Evolutionary conservation across 768 basidiomycete species (phyloP).

Genomic region (Chalciporus sphaerocephalus): DNA sequence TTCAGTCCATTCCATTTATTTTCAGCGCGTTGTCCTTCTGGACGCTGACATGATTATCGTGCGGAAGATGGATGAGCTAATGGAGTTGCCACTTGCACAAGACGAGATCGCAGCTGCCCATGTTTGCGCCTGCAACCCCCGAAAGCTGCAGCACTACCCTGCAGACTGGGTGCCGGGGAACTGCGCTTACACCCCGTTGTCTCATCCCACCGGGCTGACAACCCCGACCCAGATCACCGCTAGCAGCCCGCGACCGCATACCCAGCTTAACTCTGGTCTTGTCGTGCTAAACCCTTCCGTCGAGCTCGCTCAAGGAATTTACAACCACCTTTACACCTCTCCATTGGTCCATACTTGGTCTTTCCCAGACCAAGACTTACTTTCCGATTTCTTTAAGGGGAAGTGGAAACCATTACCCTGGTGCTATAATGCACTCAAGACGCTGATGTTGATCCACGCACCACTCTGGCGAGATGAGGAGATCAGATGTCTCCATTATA

Average conservation of each 20-base stretch:
- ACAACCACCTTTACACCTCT: slow-evolving; percentile 40
- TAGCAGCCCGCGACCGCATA: slow-evolving; percentile 64
- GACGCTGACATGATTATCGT: slow-evolving; percentile 87
- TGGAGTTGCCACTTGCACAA: slow-evolving; percentile 46
- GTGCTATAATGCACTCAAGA: slow-evolving; percentile 91
- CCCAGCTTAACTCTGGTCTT: slow-evolving; percentile 86
- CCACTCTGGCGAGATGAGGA: slow-evolving; percentile 81
- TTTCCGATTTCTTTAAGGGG: slow-evolving; percentile 74
- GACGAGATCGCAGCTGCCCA: slow-evolving; percentile 86
- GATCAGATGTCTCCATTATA: slow-evolving; percentile 84
- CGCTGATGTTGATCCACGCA: slow-evolving; percentile 68
- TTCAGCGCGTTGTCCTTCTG: slow-evolving; percentile 70
- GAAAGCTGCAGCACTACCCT: slow-evolving; percentile 80
- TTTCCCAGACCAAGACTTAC: slow-evolving; percentile 94
- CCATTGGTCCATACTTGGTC: slow-evolving; percentile 49
- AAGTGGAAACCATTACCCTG: slow-evolving; percentile 78
- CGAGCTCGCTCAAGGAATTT: slow-evolving; percentile 49
- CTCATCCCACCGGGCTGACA: slow-evolving; percentile 43
- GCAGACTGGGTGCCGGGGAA: slow-evolving; percentile 90
- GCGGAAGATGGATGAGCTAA: slow-evolving; percentile 78
- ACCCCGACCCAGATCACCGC: slow-evolving; percentile 40
- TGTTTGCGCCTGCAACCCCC: slow-evolving; percentile 93
- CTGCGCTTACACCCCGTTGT: slow-evolving; percentile 68
- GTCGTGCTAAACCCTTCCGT: slow-evolving; percentile 79
- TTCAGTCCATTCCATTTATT: slow-evolving; percentile 3